phyloP scores from a whole-genome alignment of 2,329 filamentous ascomycete genomes.

The Boeremia lycopersici region DNA sequence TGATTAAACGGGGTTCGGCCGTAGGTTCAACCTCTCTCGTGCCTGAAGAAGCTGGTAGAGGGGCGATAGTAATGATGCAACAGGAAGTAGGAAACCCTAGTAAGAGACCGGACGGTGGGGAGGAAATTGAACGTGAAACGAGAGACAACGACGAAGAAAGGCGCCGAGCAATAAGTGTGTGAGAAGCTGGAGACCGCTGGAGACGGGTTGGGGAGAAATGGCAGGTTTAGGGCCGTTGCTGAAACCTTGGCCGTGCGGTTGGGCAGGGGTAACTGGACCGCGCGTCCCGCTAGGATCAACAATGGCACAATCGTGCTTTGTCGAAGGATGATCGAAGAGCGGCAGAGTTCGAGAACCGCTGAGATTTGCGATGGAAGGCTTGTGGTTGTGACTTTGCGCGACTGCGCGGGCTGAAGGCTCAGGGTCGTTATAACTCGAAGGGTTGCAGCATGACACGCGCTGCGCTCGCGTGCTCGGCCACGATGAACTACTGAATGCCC shows the following conservation, averaged over 20 bases:
- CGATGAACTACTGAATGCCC: slow-evolving; percentile 17
- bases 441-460: slow-evolving; percentile 6
- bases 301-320: slow-evolving; percentile 21
- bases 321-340: slow-evolving; percentile 24
- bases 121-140: slow-evolving; percentile 41
- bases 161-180: slow-evolving; percentile 23
- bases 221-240: slow-evolving; percentile 35
- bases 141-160: slow-evolving; percentile 36
- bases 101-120: slow-evolving; percentile 14
- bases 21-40: slow-evolving; percentile 47
- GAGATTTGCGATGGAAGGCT: slow-evolving; percentile 4
- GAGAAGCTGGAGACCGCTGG: slow-evolving; percentile 25
- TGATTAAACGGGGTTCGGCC: slow-evolving; percentile 39
- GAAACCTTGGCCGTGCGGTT: slow-evolving; percentile 34
- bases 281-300: slow-evolving; percentile 27
- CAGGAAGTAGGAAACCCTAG: slow-evolving; percentile 14
- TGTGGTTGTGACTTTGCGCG: not conserved
- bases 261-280: slow-evolving; percentile 31
- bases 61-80: slow-evolving; percentile 20
- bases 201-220: slow-evolving; percentile 23
- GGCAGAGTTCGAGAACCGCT: slow-evolving; percentile 28
- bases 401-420: slow-evolving; percentile 1
- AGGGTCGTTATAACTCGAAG: slow-evolving; percentile 9
- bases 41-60: slow-evolving; percentile 23
- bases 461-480: slow-evolving; percentile 25